Conservation (phyloP, 352 stramenopile genomes). For the Phytopythium sindhum region DNA sequence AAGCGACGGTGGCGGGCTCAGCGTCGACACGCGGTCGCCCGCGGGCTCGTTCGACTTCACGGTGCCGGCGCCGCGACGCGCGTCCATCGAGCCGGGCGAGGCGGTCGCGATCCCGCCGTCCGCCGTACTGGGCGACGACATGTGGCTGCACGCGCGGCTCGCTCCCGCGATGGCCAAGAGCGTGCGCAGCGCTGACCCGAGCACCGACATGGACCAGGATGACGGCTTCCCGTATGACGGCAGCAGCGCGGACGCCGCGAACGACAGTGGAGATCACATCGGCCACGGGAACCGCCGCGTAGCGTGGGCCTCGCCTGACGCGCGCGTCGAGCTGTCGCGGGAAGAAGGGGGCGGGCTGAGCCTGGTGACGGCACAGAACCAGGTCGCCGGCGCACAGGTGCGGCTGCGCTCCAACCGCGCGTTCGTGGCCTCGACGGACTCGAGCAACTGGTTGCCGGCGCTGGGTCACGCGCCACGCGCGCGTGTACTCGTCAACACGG, state of each 20-base stretch:
- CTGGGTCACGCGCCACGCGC: conserved; percentile 57
- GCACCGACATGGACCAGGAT: conserved; percentile 37
- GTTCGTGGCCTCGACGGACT: conserved; percentile 52
- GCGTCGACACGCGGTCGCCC: conserved; percentile 4
- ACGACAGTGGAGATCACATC: background rate
- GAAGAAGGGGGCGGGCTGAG: conserved; percentile 22
- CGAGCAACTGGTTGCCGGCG: conserved; percentile 52
- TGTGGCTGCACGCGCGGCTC: conserved; percentile 52
- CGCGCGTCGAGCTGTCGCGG: conserved; percentile 22
- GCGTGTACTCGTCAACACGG: conserved; percentile 45
- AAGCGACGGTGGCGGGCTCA: background rate
- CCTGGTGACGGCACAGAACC: conserved; percentile 44
- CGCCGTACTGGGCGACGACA: conserved; percentile 5
- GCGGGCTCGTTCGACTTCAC: conserved; percentile 28
- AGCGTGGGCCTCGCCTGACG: conserved; percentile 27
- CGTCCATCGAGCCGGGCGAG: conserved; percentile 6
- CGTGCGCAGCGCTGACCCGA: conserved; percentile 19
- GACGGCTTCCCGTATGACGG: conserved; percentile 24
- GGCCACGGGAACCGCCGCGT: conserved; percentile 17
- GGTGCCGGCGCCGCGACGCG: conserved; percentile 22
- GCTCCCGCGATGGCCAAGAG: conserved; percentile 53
- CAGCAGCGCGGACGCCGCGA: conserved; percentile 5
- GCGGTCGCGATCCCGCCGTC: background rate
- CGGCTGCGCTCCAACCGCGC: conserved; percentile 47
- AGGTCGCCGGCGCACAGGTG: conserved; percentile 59